Conservation (phyloP, 169 alveolate species). For the Plasmodium cynomolgi region DNA sequence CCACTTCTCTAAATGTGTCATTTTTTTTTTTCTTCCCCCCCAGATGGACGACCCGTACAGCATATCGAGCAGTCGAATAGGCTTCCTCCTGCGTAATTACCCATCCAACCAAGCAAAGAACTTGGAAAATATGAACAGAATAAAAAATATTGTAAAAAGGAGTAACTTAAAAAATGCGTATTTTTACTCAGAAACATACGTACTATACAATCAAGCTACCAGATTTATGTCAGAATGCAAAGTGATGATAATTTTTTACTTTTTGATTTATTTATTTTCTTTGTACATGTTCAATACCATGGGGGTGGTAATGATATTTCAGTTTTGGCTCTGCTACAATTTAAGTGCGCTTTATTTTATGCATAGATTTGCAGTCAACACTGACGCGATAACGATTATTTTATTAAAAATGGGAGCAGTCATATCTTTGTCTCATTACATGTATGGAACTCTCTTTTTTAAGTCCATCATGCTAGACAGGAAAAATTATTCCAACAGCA, state of each 20-base stretch:
- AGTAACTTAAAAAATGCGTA: conserved; percentile 32
- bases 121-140: conserved; percentile 1
- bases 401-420: conserved; percentile 9
- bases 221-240: conserved; percentile 23
- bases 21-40: not conserved
- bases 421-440: conserved; percentile 43
- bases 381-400: conserved; percentile 35
- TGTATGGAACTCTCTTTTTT: conserved; percentile 42
- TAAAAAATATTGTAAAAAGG: conserved; percentile 33
- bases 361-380: conserved; percentile 23
- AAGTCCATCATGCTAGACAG: not conserved
- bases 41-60: conserved; percentile 37
- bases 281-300: conserved; percentile 26
- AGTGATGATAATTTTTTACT: not conserved
- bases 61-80: conserved; percentile 35
- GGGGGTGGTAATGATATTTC: conserved; percentile 18
- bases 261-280: conserved; percentile 13
- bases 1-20: not conserved
- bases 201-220: conserved; percentile 39
- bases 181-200: conserved; percentile 55
- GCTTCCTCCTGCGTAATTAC: conserved; percentile 32
- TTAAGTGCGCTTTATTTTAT: conserved; percentile 37
- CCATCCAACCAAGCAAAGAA: conserved; percentile 13
- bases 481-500: not conserved
- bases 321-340: conserved; percentile 39